Conservation (phyloP, 768 basidiomycete species). For the Strobilomyces dryophilus region DNA sequence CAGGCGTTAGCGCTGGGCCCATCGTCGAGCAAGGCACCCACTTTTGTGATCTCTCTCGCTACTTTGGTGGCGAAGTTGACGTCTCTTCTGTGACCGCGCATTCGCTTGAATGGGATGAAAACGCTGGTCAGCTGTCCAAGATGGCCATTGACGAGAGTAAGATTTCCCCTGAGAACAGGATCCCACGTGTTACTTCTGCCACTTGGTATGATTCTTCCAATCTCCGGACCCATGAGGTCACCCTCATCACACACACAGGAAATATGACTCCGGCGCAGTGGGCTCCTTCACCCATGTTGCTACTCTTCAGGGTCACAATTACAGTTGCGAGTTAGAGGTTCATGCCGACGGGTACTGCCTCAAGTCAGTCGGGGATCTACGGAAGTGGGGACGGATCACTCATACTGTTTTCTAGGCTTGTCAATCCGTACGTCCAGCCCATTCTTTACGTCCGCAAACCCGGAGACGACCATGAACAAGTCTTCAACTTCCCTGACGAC, state of each 20-base stretch:
- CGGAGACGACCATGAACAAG: conserved; percentile 73
- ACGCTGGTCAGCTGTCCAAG: conserved; percentile 79
- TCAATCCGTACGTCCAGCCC: conserved; percentile 93
- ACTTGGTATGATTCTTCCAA: conserved; percentile 59
- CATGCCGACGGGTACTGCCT: conserved; percentile 90
- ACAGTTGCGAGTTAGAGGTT: conserved; percentile 92
- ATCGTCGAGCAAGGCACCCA: conserved; percentile 93
- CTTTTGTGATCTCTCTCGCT: conserved; percentile 94
- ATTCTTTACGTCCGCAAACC: conserved; percentile 82
- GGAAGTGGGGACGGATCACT: conserved; percentile 7
- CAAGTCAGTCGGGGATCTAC: conserved; percentile 45
- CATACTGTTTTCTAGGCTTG: conserved; percentile 48
- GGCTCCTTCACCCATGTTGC: conserved; percentile 89
- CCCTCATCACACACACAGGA: conserved; percentile 47
- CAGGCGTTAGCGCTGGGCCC: conserved; percentile 57
- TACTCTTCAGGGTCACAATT: conserved; percentile 87
- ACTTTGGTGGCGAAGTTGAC: conserved; percentile 96
- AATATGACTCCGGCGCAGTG: conserved; percentile 93
- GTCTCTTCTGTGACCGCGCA: conserved; percentile 76
- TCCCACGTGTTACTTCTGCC: conserved; percentile 90
- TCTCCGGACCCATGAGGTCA: conserved; percentile 13
- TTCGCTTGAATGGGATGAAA: conserved; percentile 90
- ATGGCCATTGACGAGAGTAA: conserved; percentile 79
- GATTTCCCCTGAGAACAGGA: conserved; percentile 83
- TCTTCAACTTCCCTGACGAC: conserved; percentile 69